Percentiles rank a stretch among this genome's conserved stretches.
Conservation (phyloP, 305 asterid species). For the Vinca major region DNA sequence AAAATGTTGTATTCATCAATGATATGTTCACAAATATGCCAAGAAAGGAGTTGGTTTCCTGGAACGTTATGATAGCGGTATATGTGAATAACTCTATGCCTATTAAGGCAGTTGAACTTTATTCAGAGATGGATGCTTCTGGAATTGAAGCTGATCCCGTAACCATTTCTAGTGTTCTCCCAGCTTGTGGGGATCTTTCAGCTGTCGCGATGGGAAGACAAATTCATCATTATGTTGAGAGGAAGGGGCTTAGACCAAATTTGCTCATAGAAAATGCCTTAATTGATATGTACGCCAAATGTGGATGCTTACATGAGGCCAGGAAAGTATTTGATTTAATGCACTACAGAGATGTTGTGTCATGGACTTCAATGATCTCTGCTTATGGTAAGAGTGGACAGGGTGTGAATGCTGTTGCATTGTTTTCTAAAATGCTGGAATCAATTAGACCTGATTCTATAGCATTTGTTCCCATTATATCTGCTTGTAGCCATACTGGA, state of each 20-base stretch:
- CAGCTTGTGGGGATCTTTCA: conserved; percentile 73
- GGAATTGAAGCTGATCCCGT: conserved; percentile 47
- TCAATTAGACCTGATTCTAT: conserved; percentile 60
- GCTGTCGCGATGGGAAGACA: conserved; percentile 50
- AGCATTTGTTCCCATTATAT: conserved; percentile 76
- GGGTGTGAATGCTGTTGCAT: conserved; percentile 47
- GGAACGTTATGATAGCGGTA: conserved; percentile 81
- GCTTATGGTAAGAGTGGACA: conserved; percentile 78
- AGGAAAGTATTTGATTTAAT: conserved; percentile 58
- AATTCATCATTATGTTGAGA: conserved; percentile 43
- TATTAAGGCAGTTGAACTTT: conserved; percentile 50
- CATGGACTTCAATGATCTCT: conserved; percentile 86
- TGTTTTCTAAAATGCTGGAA: conserved; percentile 50
- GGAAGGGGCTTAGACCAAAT: conserved; percentile 44
- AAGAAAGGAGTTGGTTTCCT: conserved; percentile 45
- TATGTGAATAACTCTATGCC: conserved; percentile 61
- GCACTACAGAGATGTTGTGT: conserved; percentile 56
- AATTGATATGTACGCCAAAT: conserved; percentile 81
- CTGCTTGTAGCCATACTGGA: conserved; percentile 91
- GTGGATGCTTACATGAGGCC: conserved; percentile 67
- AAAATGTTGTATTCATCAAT: conserved; percentile 48
- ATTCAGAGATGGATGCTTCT: conserved; percentile 45
- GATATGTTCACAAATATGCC: conserved; percentile 50
- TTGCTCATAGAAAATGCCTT: conserved; percentile 65
- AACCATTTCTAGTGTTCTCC: conserved; percentile 63